Percentiles rank a stretch among this genome's conserved stretches.
Evolutionary conservation across 108 stramenopile species (phyloP).

Genomic region (Aurantiochytrium sp.): DNA sequence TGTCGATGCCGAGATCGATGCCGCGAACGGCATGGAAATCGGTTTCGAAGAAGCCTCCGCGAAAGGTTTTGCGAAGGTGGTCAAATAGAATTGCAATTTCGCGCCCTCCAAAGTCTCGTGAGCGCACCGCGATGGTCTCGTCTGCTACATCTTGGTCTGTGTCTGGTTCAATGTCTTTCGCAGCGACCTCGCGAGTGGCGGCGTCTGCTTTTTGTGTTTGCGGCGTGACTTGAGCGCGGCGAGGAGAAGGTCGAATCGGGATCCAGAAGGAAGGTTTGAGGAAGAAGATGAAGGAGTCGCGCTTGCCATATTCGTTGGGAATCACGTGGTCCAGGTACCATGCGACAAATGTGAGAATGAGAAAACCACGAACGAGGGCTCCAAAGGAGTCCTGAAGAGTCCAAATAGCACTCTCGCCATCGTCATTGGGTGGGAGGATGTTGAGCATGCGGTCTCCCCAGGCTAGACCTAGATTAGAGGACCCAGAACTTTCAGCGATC

Average conservation of each 20-base stretch:
- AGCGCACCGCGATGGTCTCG: neutral
- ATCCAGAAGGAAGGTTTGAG: slow-evolving; percentile 11
- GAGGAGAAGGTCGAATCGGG: neutral
- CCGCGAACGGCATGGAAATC: neutral
- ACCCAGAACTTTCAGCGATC: neutral
- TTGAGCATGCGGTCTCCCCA: neutral
- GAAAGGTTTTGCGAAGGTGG: slow-evolving; percentile 55
- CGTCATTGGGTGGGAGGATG: neutral
- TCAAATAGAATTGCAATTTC: neutral
- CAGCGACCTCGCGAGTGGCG: neutral
- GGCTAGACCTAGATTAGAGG: neutral
- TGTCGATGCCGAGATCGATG: neutral
- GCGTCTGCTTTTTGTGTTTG: no score
- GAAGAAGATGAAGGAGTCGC: neutral
- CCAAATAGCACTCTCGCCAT: neutral
- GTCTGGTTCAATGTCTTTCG: neutral
- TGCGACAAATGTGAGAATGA: slow-evolving; percentile 11
- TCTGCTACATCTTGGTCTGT: neutral
- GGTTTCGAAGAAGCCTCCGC: slow-evolving; percentile 56
- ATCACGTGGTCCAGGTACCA: slow-evolving; percentile 51
- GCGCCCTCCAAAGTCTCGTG: neutral
- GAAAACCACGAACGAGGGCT: neutral
- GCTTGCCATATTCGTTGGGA: slow-evolving; percentile 36
- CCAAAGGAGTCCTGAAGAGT: neutral
- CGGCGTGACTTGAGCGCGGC: no score